phyloP scores from a whole-genome alignment of 2,329 filamentous ascomycete species.

The Amesomyces nigricolor region DNA sequence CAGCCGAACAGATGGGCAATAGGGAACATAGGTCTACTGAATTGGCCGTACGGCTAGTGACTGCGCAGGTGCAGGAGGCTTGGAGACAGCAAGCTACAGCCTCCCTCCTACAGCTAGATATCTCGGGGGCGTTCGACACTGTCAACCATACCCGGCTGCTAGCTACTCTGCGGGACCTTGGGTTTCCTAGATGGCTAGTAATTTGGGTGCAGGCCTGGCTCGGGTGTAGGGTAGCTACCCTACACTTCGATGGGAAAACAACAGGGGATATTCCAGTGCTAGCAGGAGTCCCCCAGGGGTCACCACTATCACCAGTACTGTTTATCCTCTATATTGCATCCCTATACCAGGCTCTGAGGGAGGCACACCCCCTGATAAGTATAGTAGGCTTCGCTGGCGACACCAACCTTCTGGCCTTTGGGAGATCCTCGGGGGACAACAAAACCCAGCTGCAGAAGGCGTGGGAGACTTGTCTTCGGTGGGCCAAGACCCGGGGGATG shows the following conservation, averaged over 20 bases:
- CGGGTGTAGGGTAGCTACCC: neutral
- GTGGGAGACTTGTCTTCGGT: neutral
- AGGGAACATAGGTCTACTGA: slow-evolving; percentile 3
- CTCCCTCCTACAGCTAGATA: neutral
- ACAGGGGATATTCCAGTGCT: neutral
- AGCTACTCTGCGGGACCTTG: neutral
- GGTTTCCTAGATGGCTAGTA: slow-evolving; percentile 1
- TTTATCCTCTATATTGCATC: too few species aligned
- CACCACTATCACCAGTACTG: too few species aligned
- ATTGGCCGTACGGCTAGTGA: slow-evolving; percentile 1
- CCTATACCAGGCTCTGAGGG: neutral
- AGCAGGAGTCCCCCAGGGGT: neutral
- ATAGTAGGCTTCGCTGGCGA: slow-evolving; percentile 2
- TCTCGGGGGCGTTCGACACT: slow-evolving; percentile 1
- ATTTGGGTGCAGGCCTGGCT: neutral
- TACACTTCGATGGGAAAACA: neutral
- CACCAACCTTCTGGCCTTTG: slow-evolving; percentile 31
- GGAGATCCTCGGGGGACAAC: neutral
- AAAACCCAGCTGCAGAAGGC: neutral
- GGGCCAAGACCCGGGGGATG: neutral
- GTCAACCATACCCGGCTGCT: slow-evolving; percentile 6
- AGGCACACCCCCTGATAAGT: neutral
- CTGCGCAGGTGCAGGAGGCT: neutral
- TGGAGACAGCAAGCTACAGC: neutral
- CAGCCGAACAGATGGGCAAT: slow-evolving; percentile 2